Evolutionary conservation across 352 stramenopile genomes (phyloP), one percentile per base, ranked within the genome.

Genomic region (Bremia lactucae): DNA sequence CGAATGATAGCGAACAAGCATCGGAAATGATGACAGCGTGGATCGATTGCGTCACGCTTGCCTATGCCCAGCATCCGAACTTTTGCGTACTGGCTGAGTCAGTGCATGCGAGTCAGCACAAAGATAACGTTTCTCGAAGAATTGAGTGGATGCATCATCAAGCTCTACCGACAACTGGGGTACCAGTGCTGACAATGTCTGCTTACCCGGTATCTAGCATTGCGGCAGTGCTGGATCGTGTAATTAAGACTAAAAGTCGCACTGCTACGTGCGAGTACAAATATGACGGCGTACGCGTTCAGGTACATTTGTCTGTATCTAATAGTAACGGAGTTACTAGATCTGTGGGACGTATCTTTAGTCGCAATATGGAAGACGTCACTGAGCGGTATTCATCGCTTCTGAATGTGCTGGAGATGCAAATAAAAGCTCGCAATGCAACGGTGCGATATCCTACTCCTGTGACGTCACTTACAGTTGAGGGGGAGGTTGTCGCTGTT

Each of bases 361-460:
- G 78, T 45, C 73, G 78, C 20, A 91, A 88, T 47, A 83, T 87
- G 68, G 78, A 91, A 34, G 65, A 86, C 40, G 72, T 80, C 23
- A 87, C 78, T 2, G 62, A 69, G 0, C 68, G 81, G 36, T 88
- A 82, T 44, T 66, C 59, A 5, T 72, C 70, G 13, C 46, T 86
- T 18, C 42, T 88, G 21, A 38, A 71, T 4, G 51, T 80, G 0
- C 18, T 85, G 9, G 39, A 62, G 41, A 51, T 49, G 7, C 49
- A 69, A 35, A 21, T 79, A 11, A 23, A 15, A 16, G 31, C 25
- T 22, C 26, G 10, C 7, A 55, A 54, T 20, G 35, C 25, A 38
- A 25, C 15, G 26, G 28, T 19, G 7, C 23, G 40, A 46, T 11
- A 14, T 2, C 38, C 29, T n/a, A 47, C 38, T 28, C n/a, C 7